Conservation (phyloP, 192 early-diverging fungal species). For the Backusella morwellensis region DNA sequence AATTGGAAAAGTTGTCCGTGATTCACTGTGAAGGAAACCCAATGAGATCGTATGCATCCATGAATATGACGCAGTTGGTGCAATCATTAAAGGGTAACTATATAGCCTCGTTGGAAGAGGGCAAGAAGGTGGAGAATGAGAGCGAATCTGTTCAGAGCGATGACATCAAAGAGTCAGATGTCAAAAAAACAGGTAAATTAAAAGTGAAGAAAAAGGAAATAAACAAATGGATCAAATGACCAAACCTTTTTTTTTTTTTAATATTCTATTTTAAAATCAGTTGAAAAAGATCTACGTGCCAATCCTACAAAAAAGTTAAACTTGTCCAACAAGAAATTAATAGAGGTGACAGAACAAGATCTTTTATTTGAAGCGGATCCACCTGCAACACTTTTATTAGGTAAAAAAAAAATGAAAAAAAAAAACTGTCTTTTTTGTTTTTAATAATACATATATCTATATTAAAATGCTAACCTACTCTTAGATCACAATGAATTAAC, state of each 20-base stretch:
- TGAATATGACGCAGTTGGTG: constrained; percentile 40
- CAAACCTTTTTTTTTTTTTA: not conserved
- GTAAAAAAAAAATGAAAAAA: not conserved
- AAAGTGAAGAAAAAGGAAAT: not conserved
- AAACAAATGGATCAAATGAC: not conserved
- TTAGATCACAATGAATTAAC: constrained; percentile 38
- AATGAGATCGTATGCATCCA: constrained; percentile 39
- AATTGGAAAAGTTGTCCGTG: constrained; percentile 39
- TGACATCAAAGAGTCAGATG: not conserved
- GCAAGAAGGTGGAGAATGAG: not conserved
- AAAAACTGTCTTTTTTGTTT: not conserved
- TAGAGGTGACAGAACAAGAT: constrained; percentile 28
- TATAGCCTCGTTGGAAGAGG: not conserved
- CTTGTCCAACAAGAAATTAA: constrained; percentile 39
- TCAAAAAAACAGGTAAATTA: not conserved
- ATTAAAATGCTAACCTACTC: not conserved
- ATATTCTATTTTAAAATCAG: not conserved
- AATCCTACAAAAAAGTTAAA: constrained; percentile 34
- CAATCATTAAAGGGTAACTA: constrained; percentile 32
- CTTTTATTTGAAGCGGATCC: constrained; percentile 12
- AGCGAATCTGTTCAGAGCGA: not conserved
- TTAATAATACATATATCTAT: no score
- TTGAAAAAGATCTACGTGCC: constrained; percentile 4
- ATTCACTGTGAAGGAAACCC: constrained; percentile 54
- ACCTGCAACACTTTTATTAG: not conserved